These are phyloP conservation scores for Xylariaceae sp. DNA, from an alignment of 2,329 filamentous ascomycete genomes.

Conservation along the genomic window DNA sequence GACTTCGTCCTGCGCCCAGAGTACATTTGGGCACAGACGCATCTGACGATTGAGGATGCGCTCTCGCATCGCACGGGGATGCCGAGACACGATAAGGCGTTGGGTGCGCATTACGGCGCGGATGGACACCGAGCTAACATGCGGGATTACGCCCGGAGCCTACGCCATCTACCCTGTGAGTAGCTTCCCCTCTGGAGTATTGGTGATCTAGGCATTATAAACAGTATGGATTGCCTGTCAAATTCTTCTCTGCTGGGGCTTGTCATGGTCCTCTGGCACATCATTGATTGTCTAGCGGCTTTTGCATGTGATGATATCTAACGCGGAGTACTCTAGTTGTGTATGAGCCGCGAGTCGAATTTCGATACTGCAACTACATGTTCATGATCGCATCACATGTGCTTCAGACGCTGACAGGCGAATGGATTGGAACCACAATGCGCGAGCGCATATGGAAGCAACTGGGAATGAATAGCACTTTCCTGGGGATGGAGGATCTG, in stretches of 20 bases:
- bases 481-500: slow-evolving; percentile 27
- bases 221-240: no score
- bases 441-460: slow-evolving; percentile 37
- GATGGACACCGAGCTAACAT: slow-evolving; percentile 27
- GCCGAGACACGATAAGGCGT: slow-evolving; percentile 36
- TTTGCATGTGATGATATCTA: no score
- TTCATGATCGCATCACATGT: slow-evolving; percentile 43
- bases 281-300: no score
- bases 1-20: slow-evolving; percentile 42
- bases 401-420: slow-evolving; percentile 37
- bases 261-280: no score
- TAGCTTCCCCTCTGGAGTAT: no score
- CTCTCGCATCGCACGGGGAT: slow-evolving; percentile 48
- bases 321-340: no score
- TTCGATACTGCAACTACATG: slow-evolving; percentile 50
- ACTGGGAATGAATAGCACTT: slow-evolving; percentile 40
- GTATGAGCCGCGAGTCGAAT: slow-evolving; percentile 38
- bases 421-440: slow-evolving; percentile 35
- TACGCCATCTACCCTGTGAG: no score
- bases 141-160: slow-evolving; percentile 30
- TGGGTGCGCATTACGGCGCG: slow-evolving; percentile 25
- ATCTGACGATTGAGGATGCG: slow-evolving; percentile 49
- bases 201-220: no score
- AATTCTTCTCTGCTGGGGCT: no score
- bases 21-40: slow-evolving; percentile 35